Percentiles rank a stretch among this genome's conserved stretches.
Conservation (phyloP, 768 basidiomycete genomes). For the Agrocybe praecox region DNA sequence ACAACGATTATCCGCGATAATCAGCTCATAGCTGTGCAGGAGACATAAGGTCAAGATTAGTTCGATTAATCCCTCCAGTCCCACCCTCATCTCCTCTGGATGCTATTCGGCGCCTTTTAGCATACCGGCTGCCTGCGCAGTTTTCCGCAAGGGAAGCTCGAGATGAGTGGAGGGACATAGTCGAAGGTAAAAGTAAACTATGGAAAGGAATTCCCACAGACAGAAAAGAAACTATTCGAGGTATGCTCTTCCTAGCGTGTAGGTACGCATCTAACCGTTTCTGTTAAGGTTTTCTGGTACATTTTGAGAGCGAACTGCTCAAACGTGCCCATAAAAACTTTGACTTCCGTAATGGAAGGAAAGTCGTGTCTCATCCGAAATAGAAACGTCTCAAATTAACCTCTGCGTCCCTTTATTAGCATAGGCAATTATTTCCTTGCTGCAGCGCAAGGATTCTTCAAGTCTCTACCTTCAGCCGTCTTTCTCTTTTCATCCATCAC, state of each 20-base stretch:
- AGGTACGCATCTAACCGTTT: neutral
- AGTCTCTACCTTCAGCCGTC: conserved; percentile 90
- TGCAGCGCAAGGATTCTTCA: conserved; percentile 87
- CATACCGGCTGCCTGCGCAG: conserved; percentile 74
- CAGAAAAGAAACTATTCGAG: conserved; percentile 88
- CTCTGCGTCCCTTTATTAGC: conserved; percentile 33
- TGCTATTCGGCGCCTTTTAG: conserved; percentile 76
- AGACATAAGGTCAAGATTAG: conserved; percentile 86
- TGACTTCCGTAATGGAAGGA: conserved; percentile 90
- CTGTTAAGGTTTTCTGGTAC: conserved; percentile 80
- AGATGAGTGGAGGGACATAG: conserved; percentile 90
- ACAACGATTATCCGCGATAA: neutral
- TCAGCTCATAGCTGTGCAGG: conserved; percentile 41
- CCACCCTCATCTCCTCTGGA: conserved; percentile 62
- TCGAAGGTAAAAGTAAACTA: conserved; percentile 80
- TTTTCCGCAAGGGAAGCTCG: conserved; percentile 76
- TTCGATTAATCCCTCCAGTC: conserved; percentile 80
- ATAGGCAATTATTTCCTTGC: conserved; percentile 93
- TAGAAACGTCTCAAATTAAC: neutral
- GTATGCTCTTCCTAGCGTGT: conserved; percentile 37
- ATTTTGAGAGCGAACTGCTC: conserved; percentile 87
- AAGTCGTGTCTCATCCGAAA: conserved; percentile 8
- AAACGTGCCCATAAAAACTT: conserved; percentile 93
- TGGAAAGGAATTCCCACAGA: conserved; percentile 90
- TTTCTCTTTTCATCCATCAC: conserved; percentile 94